phyloP scores from a whole-genome alignment of 1,284 basidiomycete genomes.

The Salmacisia buchloeana region DNA sequence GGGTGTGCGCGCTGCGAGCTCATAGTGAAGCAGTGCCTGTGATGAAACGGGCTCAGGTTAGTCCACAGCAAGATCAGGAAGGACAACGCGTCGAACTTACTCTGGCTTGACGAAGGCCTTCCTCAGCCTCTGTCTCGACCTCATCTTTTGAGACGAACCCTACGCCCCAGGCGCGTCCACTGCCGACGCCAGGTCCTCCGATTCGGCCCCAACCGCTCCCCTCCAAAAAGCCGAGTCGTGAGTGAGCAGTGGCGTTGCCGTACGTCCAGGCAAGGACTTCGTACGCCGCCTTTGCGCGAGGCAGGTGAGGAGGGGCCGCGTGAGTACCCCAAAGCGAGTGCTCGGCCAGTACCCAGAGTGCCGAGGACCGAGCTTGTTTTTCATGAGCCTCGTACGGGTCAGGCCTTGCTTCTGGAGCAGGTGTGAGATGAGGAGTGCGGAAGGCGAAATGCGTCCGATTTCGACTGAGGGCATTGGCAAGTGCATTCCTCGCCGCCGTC shows the following conservation, averaged over 20 bases:
- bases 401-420: conserved; percentile 43
- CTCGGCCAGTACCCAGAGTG: conserved; percentile 44
- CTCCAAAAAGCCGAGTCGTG: conserved; percentile 41
- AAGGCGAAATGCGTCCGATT: neutral
- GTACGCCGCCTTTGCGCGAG: conserved; percentile 32
- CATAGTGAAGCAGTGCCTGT: conserved; percentile 83
- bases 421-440: neutral
- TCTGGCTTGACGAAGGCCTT: conserved; percentile 6
- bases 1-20: conserved; percentile 81
- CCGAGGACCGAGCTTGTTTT: conserved; percentile 39
- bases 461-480: neutral
- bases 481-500: neutral
- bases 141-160: neutral
- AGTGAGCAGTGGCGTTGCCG: conserved; percentile 45
- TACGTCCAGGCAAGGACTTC: conserved; percentile 22
- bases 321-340: conserved; percentile 48
- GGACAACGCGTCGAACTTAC: neutral
- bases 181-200: conserved; percentile 5
- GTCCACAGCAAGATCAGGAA: neutral
- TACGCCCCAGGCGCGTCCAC: neutral
- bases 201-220: conserved; percentile 9
- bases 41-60: neutral
- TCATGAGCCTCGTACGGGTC: conserved; percentile 56
- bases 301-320: conserved; percentile 30
- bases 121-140: neutral